These are phyloP conservation scores for Bertia moriformis DNA, from an alignment of 2,329 filamentous ascomycete species.

Conservation along the genomic window DNA sequence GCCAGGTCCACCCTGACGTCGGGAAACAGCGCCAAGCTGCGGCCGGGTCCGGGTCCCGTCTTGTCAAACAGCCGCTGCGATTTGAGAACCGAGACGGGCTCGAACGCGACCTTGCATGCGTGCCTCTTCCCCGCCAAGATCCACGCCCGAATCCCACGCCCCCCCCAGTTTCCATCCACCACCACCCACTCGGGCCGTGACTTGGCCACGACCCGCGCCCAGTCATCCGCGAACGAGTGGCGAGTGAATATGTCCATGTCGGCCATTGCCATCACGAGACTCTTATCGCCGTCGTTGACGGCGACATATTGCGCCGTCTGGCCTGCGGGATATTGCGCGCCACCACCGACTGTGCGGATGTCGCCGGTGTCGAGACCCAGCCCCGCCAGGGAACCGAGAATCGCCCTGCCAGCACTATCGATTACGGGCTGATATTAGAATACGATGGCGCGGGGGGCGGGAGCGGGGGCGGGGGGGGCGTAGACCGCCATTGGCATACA, in stretches of 20 bases:
- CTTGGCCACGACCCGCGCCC: slow-evolving; percentile 41
- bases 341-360: slow-evolving; percentile 41
- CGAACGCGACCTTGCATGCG: slow-evolving; percentile 56
- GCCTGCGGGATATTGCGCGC: no score
- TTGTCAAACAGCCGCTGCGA: slow-evolving; percentile 50
- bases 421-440: neutral
- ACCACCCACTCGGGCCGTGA: slow-evolving; percentile 62
- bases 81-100: slow-evolving; percentile 79
- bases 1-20: slow-evolving; percentile 53
- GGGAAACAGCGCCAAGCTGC: slow-evolving; percentile 37
- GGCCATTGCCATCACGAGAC: slow-evolving; percentile 83
- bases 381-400: slow-evolving; percentile 49
- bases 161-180: slow-evolving; percentile 75
- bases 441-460: neutral
- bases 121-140: slow-evolving; percentile 41
- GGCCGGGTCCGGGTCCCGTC: no score
- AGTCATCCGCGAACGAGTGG: slow-evolving; percentile 35
- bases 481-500: slow-evolving; percentile 36
- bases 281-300: slow-evolving; percentile 70
- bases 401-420: slow-evolving; percentile 55
- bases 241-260: slow-evolving; percentile 77
- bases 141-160: slow-evolving; percentile 52
- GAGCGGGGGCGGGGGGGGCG: neutral
- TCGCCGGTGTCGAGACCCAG: slow-evolving; percentile 50
- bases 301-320: slow-evolving; percentile 85